phyloP scores from a whole-genome alignment of 1,284 basidiomycete species.

The Ceratobasidium papillatum region DNA sequence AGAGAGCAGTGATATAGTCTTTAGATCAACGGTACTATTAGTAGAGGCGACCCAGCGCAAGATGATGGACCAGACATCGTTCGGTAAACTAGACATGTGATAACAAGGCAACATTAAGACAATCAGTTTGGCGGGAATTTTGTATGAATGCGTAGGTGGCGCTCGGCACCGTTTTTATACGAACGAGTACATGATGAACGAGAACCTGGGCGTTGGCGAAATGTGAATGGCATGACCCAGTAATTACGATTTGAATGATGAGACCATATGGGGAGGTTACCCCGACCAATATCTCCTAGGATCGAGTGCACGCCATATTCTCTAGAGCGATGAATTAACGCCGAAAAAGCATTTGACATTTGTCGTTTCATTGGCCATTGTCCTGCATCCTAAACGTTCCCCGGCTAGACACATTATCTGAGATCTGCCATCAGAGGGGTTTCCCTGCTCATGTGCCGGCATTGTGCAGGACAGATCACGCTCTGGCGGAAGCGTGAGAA shows the following conservation, averaged over 20 bases:
- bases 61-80: slow-evolving; percentile 12
- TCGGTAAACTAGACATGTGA: background rate
- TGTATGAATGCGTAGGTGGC: background rate
- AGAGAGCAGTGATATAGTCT: slow-evolving; percentile 12
- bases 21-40: slow-evolving; percentile 3
- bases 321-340: background rate
- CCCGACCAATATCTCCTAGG: background rate
- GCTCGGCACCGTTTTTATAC: background rate
- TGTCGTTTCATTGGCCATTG: background rate
- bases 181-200: background rate
- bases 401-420: background rate
- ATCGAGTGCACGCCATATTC: background rate
- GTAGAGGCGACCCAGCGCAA: slow-evolving; percentile 3
- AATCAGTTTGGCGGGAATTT: background rate
- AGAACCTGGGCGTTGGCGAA: background rate
- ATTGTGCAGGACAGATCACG: background rate
- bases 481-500: background rate
- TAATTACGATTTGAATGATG: slow-evolving; percentile 2
- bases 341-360: slow-evolving; percentile 3
- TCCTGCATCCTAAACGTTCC: background rate
- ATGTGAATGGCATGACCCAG: background rate
- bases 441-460: background rate
- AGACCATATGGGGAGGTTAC: background rate
- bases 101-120: background rate
- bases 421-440: background rate